Evolutionary conservation across 306 rosid genomes (phyloP).

Genomic region (Hippophae tibetana): DNA sequence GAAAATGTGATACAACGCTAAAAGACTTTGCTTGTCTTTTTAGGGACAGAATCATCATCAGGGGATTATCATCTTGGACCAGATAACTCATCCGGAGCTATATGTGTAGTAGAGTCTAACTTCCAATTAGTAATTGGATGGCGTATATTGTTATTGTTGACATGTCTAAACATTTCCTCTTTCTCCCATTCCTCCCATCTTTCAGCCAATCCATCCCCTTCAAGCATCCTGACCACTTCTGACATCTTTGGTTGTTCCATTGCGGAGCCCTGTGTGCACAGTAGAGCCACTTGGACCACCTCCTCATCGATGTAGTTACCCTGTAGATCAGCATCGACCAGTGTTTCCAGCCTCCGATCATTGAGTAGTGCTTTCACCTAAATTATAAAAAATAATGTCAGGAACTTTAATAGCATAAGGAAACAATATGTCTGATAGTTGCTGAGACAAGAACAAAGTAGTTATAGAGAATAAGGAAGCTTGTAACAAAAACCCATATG

Average conservation of each 20-base stretch:
- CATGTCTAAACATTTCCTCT: conserved; percentile 63
- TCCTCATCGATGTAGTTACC: conserved; percentile 50
- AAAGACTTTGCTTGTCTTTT: conserved; percentile 16
- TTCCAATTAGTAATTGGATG: conserved; percentile 58
- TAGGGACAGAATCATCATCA: neutral
- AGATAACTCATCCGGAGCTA: conserved; percentile 66
- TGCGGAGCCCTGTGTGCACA: conserved; percentile 76
- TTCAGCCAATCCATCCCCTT: conserved; percentile 83
- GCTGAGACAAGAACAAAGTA: neutral
- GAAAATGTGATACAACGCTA: conserved; percentile 38
- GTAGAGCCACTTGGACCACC: conserved; percentile 78
- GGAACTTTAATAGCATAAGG: neutral
- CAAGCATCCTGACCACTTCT: conserved; percentile 88
- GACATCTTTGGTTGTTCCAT: conserved; percentile 92
- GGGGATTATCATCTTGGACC: conserved; percentile 63
- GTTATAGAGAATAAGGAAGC: neutral
- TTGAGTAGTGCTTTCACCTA: conserved; percentile 82
- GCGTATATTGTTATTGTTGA: conserved; percentile 23
- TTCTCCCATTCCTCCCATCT: conserved; percentile 96
- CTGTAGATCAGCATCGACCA: conserved; percentile 63
- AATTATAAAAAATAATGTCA: conserved; percentile 14
- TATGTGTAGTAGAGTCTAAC: conserved; percentile 59
- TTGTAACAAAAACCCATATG: neutral
- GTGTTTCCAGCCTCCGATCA: conserved; percentile 60
- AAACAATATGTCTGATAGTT: neutral